These are phyloP conservation scores for Coemansia sp. DNA, from an alignment of 192 early-diverging fungal genomes.

Conservation along the genomic window DNA sequence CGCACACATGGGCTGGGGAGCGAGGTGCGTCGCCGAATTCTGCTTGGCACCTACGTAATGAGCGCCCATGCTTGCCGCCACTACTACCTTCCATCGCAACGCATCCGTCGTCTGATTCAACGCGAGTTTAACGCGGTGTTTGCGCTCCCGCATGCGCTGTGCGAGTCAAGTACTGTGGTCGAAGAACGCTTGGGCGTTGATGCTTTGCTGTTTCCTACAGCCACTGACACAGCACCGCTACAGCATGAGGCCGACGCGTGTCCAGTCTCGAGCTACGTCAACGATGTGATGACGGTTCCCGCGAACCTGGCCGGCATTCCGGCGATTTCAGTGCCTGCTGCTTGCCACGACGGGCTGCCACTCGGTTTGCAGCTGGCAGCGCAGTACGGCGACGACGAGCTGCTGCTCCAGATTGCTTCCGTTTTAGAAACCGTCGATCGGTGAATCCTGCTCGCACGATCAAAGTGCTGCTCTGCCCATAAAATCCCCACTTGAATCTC, in stretches of 20 bases:
- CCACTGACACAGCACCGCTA: constrained; percentile 67
- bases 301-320: constrained; percentile 82
- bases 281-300: constrained; percentile 89
- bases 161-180: not conserved
- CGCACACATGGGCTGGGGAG: constrained; percentile 69
- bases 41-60: constrained; percentile 85
- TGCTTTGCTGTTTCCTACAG: constrained; percentile 74
- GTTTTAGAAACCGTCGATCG: too few relatives aligned
- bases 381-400: constrained; percentile 77
- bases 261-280: constrained; percentile 60
- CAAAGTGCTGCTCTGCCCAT: too few relatives aligned
- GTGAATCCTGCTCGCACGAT: too few relatives aligned
- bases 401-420: constrained; percentile 39
- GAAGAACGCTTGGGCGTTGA: constrained; percentile 54
- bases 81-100: constrained; percentile 79
- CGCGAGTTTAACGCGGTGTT: constrained; percentile 76
- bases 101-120: constrained; percentile 72
- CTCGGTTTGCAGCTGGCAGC: constrained; percentile 82
- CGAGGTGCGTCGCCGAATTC: constrained; percentile 77
- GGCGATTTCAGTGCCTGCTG: constrained; percentile 64
- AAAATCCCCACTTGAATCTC: too few relatives aligned
- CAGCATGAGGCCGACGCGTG: not conserved
- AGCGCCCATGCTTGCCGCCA: constrained; percentile 62
- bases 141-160: constrained; percentile 55
- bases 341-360: constrained; percentile 54